Base-by-base conservation (phyloP, 1,284 basidiomycete species). In the Ganoderma meredithae region DNA sequence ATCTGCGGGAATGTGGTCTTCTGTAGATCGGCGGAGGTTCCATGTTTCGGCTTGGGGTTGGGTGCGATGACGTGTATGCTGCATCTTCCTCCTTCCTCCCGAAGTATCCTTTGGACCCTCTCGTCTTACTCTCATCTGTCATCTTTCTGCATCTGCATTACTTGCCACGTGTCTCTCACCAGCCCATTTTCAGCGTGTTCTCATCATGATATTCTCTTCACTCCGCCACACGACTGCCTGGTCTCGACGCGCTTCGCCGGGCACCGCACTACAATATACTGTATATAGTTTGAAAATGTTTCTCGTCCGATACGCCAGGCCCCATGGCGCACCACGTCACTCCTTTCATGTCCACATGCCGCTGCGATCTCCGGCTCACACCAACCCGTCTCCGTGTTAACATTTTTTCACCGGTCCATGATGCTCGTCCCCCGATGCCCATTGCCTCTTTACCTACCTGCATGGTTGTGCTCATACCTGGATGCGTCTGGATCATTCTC, bases 1-100 rank as follows among this genome's bases (percentile, higher is more conserved):
- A 95, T 78, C 82, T 96, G 70, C 88, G 94, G 66, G 94, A 95
- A 79, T 95, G 93, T 76, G 95, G 95, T 69, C 85, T 96, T 67
- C 85, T 96, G 79, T 96, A 83, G 78, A 56, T 47, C 47, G 5
- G 49, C 31, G 22, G 61, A 63, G 63, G 67, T 60, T 27, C 43
- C 19, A 59, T 53, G 66, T 63, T 63, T 12, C 9, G 61, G 39
- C 27, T 60, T 55, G 63, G 43, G 64, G 40, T 19, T 49, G 61
- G 62, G 53, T 44, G 43, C 65, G 27, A 53, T 65, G 53, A 52
- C 59, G 63, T 71, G 67, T 66, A 69, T 72, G 69, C 69, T 67
- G 67, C 72, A 69, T 49, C 66, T 61, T 66, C 67, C 63, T 40
- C 58, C 25, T 43, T 15, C 62, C 19, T 27, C 65, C 55, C 44